Conservation (phyloP, 1,284 basidiomycete species). For the Microstroma glucosiphilum region DNA sequence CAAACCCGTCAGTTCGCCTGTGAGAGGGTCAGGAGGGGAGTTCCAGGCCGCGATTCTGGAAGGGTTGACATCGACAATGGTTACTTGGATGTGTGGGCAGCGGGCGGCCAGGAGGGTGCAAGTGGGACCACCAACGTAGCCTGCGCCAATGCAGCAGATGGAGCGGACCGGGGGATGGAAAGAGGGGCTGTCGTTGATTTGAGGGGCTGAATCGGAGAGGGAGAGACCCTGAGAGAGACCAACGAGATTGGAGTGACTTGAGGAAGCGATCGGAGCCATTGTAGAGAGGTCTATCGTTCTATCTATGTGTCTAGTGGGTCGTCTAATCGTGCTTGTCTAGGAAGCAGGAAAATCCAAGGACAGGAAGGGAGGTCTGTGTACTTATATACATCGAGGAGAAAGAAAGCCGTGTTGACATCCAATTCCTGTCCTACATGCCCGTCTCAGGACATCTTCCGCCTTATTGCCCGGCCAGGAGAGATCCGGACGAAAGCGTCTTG, state of each 20-base stretch:
- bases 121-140: constrained; percentile 74
- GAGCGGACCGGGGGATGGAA: constrained; percentile 10
- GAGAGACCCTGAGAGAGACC: not conserved
- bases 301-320: too few relatives aligned
- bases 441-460: too few relatives aligned
- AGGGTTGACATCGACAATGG: constrained; percentile 95
- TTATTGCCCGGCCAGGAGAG: too few relatives aligned
- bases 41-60: constrained; percentile 95
- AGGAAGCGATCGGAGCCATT: constrained; percentile 3
- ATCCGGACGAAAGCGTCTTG: too few relatives aligned
- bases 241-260: not conserved
- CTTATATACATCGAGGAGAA: not conserved
- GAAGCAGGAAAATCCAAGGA: not conserved
- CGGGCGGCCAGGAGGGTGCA: constrained; percentile 91
- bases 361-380: not conserved
- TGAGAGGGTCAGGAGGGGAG: constrained; percentile 50
- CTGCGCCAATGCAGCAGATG: constrained; percentile 69
- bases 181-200: not conserved
- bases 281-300: not conserved
- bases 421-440: not conserved
- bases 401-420: not conserved
- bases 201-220: not conserved
- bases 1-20: constrained; percentile 49
- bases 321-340: not conserved
- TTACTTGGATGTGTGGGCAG: constrained; percentile 88